These are phyloP conservation scores for Helianthus annuus DNA, from an alignment of 129 eudicot species.

Conservation along the genomic window DNA sequence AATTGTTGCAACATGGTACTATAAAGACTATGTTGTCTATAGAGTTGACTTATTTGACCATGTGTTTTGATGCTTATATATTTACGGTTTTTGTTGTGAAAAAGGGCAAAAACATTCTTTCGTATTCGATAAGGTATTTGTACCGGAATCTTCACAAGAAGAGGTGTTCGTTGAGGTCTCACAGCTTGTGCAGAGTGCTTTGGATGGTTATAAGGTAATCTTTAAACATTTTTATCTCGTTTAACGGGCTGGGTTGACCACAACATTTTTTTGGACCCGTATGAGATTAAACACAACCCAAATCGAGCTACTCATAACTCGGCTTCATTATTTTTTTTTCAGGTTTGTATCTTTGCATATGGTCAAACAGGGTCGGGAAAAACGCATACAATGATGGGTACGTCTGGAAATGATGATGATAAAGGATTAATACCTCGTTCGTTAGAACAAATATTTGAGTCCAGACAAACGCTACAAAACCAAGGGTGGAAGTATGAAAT, in stretches of 20 bases:
- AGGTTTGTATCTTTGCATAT: conserved; percentile 97
- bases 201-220: conserved; percentile 96
- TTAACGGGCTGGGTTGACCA: background rate
- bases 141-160: conserved; percentile 81
- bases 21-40: conserved; percentile 15
- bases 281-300: conserved; percentile 8
- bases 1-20: conserved; percentile 74
- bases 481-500: conserved; percentile 98
- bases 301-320: background rate
- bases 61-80: conserved; percentile 3
- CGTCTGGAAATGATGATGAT: conserved; percentile 58
- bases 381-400: conserved; percentile 98
- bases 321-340: conserved; percentile 16
- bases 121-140: conserved; percentile 85
- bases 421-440: conserved; percentile 94
- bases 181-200: conserved; percentile 97
- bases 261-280: background rate
- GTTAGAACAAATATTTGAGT: conserved; percentile 85
- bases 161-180: conserved; percentile 94
- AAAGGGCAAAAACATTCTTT: conserved; percentile 86
- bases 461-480: conserved; percentile 66
- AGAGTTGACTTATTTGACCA: conserved; percentile 8
- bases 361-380: conserved; percentile 99
- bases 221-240: background rate
- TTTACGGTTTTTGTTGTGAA: conserved; percentile 1